A percentile compares a stretch with the other conserved stretches of the same genome.
Conservation (phyloP, 352 stramenopile species). For the Phytophthora kernoviae region DNA sequence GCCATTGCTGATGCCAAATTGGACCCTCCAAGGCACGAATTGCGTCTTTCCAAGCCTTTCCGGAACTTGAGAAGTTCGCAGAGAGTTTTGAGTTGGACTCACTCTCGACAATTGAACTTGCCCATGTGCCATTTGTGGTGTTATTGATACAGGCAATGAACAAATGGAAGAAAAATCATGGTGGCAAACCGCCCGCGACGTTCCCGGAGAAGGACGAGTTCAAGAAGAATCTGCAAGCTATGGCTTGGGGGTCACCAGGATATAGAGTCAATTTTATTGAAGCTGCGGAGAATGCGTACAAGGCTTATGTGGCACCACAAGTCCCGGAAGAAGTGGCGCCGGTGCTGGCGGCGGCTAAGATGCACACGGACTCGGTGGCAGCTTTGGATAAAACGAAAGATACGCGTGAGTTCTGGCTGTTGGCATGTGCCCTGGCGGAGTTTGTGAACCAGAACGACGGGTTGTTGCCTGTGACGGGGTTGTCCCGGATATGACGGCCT, state of each 20-base stretch:
- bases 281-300: constrained; percentile 92
- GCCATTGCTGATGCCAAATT: constrained; percentile 91
- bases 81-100: constrained; percentile 63
- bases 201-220: constrained; percentile 93
- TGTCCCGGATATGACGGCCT: constrained; percentile 97
- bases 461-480: constrained; percentile 86
- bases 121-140: constrained; percentile 94
- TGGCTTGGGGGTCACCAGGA: constrained; percentile 52
- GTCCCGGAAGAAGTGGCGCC: constrained; percentile 82
- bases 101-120: constrained; percentile 86
- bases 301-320: constrained; percentile 86
- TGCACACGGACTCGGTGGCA: constrained; percentile 23
- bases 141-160: constrained; percentile 83
- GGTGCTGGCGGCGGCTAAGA: constrained; percentile 52
- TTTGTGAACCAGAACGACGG: constrained; percentile 80
- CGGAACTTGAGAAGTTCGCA: constrained; percentile 63
- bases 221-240: constrained; percentile 69
- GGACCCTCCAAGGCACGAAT: constrained; percentile 85
- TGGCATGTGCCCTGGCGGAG: constrained; percentile 70
- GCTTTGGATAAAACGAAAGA: constrained; percentile 41
- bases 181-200: constrained; percentile 58
- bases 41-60: constrained; percentile 86
- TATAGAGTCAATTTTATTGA: constrained; percentile 97
- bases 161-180: constrained; percentile 58
- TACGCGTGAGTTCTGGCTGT: constrained; percentile 80